Evolutionary conservation across 345 rosid species (phyloP).

Genomic region (Brassica nigra): DNA sequence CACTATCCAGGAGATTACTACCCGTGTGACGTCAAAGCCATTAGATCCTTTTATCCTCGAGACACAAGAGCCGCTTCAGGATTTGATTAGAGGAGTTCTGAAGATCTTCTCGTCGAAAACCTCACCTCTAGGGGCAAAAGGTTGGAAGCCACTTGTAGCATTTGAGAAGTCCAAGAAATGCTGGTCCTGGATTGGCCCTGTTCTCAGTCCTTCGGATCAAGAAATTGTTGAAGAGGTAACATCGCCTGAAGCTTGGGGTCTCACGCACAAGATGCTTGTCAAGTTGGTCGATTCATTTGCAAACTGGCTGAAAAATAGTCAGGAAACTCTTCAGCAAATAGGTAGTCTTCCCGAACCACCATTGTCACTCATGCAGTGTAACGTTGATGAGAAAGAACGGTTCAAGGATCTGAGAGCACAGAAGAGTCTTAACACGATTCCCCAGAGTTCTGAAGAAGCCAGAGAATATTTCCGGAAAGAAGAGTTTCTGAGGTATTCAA

Average conservation of each 20-base stretch:
- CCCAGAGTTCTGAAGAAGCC: slow-evolving; percentile 83
- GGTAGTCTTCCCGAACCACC: slow-evolving; percentile 99
- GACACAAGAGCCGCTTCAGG: slow-evolving; percentile 96
- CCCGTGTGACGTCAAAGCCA: slow-evolving; percentile 84
- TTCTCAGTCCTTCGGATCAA: slow-evolving; percentile 55
- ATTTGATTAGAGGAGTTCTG: slow-evolving; percentile 92
- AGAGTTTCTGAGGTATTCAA: slow-evolving; percentile 88
- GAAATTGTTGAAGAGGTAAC: slow-evolving; percentile 84
- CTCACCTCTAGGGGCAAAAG: slow-evolving; percentile 95
- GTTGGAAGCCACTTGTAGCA: slow-evolving; percentile 89
- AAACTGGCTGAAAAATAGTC: slow-evolving; percentile 93
- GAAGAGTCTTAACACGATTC: slow-evolving; percentile 90
- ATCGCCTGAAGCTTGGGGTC: slow-evolving; percentile 94
- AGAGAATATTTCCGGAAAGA: slow-evolving; percentile 89
- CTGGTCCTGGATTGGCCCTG: slow-evolving; percentile 95
- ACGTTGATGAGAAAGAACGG: slow-evolving; percentile 94
- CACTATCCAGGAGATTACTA: slow-evolving; percentile 89
- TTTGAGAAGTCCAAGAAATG: slow-evolving; percentile 78
- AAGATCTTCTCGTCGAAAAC: slow-evolving; percentile 88
- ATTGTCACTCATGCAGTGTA: slow-evolving; percentile 70
- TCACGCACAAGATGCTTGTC: slow-evolving; percentile 92
- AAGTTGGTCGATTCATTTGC: slow-evolving; percentile 98
- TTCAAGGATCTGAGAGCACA: slow-evolving; percentile 98
- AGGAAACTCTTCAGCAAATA: slow-evolving; percentile 90
- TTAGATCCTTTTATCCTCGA: slow-evolving; percentile 94